Percentiles rank a stretch among this genome's conserved stretches.
Conservation (phyloP, 2,329 filamentous ascomycete species). For the Purpureocillium lavendulum region DNA sequence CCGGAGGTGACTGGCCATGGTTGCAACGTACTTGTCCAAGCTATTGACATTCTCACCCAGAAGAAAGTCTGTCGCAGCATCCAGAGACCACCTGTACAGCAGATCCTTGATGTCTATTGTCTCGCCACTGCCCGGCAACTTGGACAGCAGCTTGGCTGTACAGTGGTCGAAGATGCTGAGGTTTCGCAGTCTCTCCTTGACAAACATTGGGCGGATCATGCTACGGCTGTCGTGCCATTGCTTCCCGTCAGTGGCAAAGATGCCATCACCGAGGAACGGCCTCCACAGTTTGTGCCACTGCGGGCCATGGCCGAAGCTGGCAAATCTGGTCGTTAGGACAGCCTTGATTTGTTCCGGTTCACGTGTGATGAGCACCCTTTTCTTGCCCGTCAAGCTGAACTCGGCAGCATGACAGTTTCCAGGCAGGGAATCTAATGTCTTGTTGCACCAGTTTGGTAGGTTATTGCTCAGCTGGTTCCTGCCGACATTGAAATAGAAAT, state of each 20-base stretch:
- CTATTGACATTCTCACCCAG: conserved; percentile 50
- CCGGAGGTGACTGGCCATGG: not conserved
- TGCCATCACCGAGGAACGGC: conserved; percentile 45
- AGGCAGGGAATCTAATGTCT: conserved; percentile 5
- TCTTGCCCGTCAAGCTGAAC: conserved; percentile 11
- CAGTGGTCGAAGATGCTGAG: conserved; percentile 53
- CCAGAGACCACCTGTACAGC: conserved; percentile 58
- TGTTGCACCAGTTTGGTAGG: conserved; percentile 9
- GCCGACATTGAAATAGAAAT: conserved; percentile 10
- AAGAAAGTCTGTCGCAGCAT: conserved; percentile 60
- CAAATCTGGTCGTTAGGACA: conserved; percentile 46
- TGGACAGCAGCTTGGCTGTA: conserved; percentile 46
- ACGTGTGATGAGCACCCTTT: conserved; percentile 32
- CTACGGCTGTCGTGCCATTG: conserved; percentile 45
- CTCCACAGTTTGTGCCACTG: conserved; percentile 32
- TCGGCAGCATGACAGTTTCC: conserved; percentile 9
- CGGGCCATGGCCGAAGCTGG: conserved; percentile 40
- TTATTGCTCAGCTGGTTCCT: conserved; percentile 10
- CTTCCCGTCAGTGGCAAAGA: conserved; percentile 44
- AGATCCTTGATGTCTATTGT: conserved; percentile 52
- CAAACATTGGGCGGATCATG: conserved; percentile 47
- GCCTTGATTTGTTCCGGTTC: conserved; percentile 52
- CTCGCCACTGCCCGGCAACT: conserved; percentile 44
- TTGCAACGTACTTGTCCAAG: conserved; percentile 25
- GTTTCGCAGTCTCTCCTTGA: conserved; percentile 36